Base-by-base conservation (phyloP, 768 basidiomycete genomes). In the Podaxis sp. region DNA sequence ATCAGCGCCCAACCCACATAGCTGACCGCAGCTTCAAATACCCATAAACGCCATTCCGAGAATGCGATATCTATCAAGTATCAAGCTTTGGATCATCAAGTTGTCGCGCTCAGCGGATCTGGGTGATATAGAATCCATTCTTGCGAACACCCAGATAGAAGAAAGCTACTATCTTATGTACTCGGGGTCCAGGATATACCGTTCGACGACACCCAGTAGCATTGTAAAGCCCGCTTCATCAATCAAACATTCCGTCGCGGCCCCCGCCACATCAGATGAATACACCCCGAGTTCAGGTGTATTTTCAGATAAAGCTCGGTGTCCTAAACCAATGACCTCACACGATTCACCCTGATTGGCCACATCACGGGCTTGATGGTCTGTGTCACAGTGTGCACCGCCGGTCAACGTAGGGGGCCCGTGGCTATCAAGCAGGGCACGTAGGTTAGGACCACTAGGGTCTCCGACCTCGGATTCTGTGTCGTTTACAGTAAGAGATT, bases 201-300 rank as follows among this genome's bases (percentile, higher is more conserved):
- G 71, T 60, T 80, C 80, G 17, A 78, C 70, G 3, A 76, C 71
- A 13, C 74, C 75, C 56, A 81, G 67, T 36, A 81, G 57, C 76
- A 80, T 79, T 52, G 69, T 71, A 63, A 76, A 75, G 46, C 68
- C 74, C 52, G 75, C 70, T 39, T 79, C 76, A 69, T 80, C 78
- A 48, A 77, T 64, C 54, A 70, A 53, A 52, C 51, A 62, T 33
- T 33, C 64, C 39, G 28, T 19, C 13, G 40, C 24, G 39, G 46
- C n/a, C 36, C 39, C 26, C 48, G 33, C 36, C 48, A 17, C 13
- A 63, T 51, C 54, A 36, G 53, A 54, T 55, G 53, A 33, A 38
- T 28, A 33, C 59, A 42, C 26, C 51, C 40, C 52, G 24, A 42
- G 39, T 61, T 61, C 59, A 53, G 61, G 26, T 30, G 52, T 30